Evolutionary conservation across 371 early-diverging fungal species (phyloP), one percentile per base, ranked within the genome.

Genomic region (Circinella minor): DNA sequence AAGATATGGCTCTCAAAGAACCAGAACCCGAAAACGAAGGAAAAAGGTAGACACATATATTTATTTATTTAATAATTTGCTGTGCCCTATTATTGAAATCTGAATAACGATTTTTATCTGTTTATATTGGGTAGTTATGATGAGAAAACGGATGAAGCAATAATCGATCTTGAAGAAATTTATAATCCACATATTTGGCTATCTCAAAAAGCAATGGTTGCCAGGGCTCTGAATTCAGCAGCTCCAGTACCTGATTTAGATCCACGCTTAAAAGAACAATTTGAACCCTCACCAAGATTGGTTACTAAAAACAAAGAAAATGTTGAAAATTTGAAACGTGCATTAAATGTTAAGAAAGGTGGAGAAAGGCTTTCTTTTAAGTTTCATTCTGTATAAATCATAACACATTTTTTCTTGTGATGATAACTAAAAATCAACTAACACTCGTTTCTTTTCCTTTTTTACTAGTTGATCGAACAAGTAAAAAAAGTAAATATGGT

Each of bases 121-220:
- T 18, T 9, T 27, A 17, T 11, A 27, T 36, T 36, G 54, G 15
- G 6, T 39, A 57, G 8, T 36, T 55, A 47, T 65, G 55, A 36
- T 68, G 69, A 76, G 1, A 18, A 14, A 4, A 15, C 65, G 72
- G 65, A 67, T 63, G 67, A 71, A 46, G 87, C 76, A 69, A 74
- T 71, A 62, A 74, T 83, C 36, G 46, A 67, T 0, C 83, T 83
- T 0, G 84, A 86, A 55, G 72, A 80, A 4, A 83, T 85, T 1
- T 90, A 79, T 61, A 93, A 91, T 65, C 92, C 92, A 17, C 72
- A 77, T 1, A 70, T 83, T 17, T 91, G 88, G 84, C 71, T 89
- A 17, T 66, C 89, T 0, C 83, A 81, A 46, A 81, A 87, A 63
- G 80, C 88, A 55, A 84, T 91, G 60, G 84, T 85, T 18, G 71